Percentiles rank a stretch among this genome's conserved stretches.
phyloP scores from a whole-genome alignment of 2,329 filamentous ascomycete species.

The Colletotrichum kahawae region DNA sequence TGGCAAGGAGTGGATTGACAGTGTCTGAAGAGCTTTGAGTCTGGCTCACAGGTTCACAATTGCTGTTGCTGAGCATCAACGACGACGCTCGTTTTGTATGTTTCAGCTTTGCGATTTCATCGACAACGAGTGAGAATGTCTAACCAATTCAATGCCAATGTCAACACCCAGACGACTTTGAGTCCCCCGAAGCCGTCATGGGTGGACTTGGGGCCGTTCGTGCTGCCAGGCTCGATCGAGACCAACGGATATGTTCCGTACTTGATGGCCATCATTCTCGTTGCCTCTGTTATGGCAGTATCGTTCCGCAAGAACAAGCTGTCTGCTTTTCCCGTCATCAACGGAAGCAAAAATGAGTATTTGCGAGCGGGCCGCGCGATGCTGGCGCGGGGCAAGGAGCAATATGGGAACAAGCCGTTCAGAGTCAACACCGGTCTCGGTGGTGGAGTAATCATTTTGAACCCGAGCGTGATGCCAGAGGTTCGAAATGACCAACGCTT shows the following conservation, averaged over 20 bases:
- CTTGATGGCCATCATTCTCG: background rate
- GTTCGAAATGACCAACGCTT: conserved; percentile 3
- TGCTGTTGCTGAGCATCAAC: background rate
- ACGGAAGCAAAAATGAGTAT: conserved; percentile 5
- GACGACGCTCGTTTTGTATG: background rate
- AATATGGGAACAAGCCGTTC: background rate
- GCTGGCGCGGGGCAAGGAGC: background rate
- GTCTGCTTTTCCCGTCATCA: background rate
- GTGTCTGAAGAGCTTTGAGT: background rate
- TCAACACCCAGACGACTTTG: background rate
- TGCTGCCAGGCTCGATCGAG: background rate
- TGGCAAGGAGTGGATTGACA: background rate
- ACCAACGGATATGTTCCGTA: background rate
- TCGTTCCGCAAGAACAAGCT: background rate
- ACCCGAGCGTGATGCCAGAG: background rate
- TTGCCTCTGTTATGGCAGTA: background rate
- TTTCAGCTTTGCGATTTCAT: background rate
- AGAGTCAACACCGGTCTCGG: conserved; percentile 8
- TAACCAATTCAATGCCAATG: background rate
- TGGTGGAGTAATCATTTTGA: background rate
- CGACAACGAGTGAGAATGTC: background rate
- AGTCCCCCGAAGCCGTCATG: background rate
- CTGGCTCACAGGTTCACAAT: background rate
- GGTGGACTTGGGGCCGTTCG: background rate
- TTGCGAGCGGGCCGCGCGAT: background rate